Conservation (phyloP, 129 eudicot species). For the Artemisia tridentata region DNA sequence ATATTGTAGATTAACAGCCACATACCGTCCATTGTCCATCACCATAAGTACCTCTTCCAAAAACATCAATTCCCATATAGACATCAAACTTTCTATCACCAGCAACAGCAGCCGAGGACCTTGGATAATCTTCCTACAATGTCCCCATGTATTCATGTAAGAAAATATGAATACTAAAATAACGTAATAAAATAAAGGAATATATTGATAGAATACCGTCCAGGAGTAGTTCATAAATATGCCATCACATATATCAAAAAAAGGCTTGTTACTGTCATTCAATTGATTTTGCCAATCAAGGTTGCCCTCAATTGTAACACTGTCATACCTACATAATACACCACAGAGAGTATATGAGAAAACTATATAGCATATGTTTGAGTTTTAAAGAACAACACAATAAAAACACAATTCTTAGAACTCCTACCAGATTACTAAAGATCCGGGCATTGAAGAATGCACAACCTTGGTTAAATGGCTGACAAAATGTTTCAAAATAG, state of each 20-base stretch:
- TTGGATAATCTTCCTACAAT: constrained; percentile 51
- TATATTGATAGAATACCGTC: constrained; percentile 43
- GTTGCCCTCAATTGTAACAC: constrained; percentile 64
- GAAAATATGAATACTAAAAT: not conserved
- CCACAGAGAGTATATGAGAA: not conserved
- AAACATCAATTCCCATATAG: constrained; percentile 90
- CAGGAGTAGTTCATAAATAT: constrained; percentile 74
- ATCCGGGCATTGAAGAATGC: constrained; percentile 72
- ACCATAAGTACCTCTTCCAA: constrained; percentile 87
- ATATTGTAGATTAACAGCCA: constrained; percentile 16
- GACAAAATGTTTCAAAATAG: constrained; percentile 65
- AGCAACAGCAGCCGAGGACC: constrained; percentile 50
- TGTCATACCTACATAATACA: constrained; percentile 68
- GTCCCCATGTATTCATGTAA: constrained; percentile 20
- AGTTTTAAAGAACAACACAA: not conserved
- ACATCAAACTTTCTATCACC: constrained; percentile 77
- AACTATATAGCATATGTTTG: not conserved
- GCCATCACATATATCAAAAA: constrained; percentile 85
- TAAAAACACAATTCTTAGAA: constrained; percentile 1
- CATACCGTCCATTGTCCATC: constrained; percentile 91
- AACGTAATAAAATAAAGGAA: not conserved
- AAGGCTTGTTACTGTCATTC: constrained; percentile 67
- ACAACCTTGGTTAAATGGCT: constrained; percentile 68
- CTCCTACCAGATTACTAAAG: constrained; percentile 73
- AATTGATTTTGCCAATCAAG: constrained; percentile 78